Evolutionary conservation across 2,329 filamentous ascomycete genomes (phyloP).

Genomic region (Arachnomyces sp.): DNA sequence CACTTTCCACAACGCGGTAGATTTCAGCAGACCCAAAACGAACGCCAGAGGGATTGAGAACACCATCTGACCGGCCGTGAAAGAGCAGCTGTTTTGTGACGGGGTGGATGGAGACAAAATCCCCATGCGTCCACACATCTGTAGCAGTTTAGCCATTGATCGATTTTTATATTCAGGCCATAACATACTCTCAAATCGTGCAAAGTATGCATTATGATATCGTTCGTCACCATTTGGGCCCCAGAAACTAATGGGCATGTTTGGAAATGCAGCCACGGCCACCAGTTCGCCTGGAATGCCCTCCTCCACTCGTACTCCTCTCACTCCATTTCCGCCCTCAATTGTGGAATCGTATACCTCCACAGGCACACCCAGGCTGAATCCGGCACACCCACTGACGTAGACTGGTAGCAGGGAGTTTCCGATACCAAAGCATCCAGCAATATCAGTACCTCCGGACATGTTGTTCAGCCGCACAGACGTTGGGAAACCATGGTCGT

Average conservation of each 20-base stretch:
- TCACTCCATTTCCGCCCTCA: slow-evolving; percentile 39
- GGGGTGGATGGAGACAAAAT: slow-evolving; percentile 67
- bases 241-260: slow-evolving; percentile 63
- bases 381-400: slow-evolving; percentile 49
- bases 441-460: slow-evolving; percentile 70
- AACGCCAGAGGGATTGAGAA: slow-evolving; percentile 71
- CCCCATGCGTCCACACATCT: slow-evolving; percentile 73
- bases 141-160: slow-evolving; percentile 14
- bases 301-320: slow-evolving; percentile 47
- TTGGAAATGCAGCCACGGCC: slow-evolving; percentile 63
- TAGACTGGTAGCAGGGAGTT: slow-evolving; percentile 65
- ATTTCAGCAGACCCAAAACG: slow-evolving; percentile 75
- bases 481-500: slow-evolving; percentile 62
- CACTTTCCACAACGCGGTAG: slow-evolving; percentile 56
- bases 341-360: slow-evolving; percentile 53
- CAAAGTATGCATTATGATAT: slow-evolving; percentile 51
- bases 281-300: slow-evolving; percentile 71
- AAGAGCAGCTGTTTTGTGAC: slow-evolving; percentile 47
- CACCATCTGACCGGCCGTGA: slow-evolving; percentile 53
- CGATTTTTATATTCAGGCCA: slow-evolving; percentile 59
- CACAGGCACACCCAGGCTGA: slow-evolving; percentile 47
- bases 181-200: slow-evolving; percentile 48
- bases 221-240: slow-evolving; percentile 45
- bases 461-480: slow-evolving; percentile 64
- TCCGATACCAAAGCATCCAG: slow-evolving; percentile 34